Percentiles rank a stretch among this genome's conserved stretches.
These are phyloP conservation scores for Delonix regia DNA, from an alignment of 306 rosid species.

Conservation along the genomic window DNA sequence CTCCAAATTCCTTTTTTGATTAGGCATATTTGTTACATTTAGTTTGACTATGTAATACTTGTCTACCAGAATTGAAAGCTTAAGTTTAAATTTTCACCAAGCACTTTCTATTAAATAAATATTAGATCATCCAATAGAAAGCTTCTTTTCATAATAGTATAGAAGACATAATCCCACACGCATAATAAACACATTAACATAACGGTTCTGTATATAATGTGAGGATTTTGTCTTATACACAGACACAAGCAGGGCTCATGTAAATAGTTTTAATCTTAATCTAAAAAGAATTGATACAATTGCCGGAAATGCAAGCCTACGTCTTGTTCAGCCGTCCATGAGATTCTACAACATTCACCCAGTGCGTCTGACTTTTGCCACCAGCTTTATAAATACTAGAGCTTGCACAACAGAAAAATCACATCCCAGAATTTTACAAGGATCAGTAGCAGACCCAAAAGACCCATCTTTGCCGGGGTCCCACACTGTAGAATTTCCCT, in stretches of 20 bases:
- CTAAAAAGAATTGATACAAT: slow-evolving; percentile 10
- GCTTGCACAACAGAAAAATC: not conserved
- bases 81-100: not conserved
- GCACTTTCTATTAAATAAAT: not conserved
- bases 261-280: not conserved
- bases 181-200: too few relatives aligned
- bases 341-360: slow-evolving; percentile 31
- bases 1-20: too few relatives aligned
- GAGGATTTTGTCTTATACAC: not conserved
- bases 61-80: not conserved
- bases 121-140: not conserved
- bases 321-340: slow-evolving; percentile 7
- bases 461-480: slow-evolving; percentile 11
- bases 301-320: not conserved
- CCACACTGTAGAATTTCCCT: slow-evolving; percentile 17
- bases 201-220: not conserved
- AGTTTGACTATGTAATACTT: too few relatives aligned
- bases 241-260: not conserved
- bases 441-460: slow-evolving; percentile 6
- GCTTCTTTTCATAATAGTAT: not conserved
- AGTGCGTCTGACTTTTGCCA: not conserved
- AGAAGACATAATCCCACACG: too few relatives aligned
- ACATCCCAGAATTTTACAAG: not conserved
- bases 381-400: not conserved
- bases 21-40: too few relatives aligned